Base-by-base conservation (phyloP, 169 alveolate genomes). In the Plasmodium chabaudi region DNA sequence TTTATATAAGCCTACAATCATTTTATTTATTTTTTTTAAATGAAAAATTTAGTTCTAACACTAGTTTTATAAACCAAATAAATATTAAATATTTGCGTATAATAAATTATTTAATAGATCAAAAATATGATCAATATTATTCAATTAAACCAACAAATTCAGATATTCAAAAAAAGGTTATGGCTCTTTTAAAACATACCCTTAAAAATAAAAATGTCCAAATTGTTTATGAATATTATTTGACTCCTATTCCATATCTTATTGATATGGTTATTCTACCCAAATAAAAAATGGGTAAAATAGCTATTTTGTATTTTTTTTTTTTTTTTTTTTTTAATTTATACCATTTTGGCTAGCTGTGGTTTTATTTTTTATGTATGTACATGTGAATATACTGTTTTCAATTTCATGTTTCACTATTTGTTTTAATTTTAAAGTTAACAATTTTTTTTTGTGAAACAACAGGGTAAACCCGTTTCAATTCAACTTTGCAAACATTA, bases 161-260 rank as follows among this genome's bases (percentile, higher is more conserved):
- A 13, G 60, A 77, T 9, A 77, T 77, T 63, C 88, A 77, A 56
- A 77, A 42, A 68, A 77, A 65, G 17, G 88, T 77, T 13, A 7
- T 77, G 55, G 42, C 39, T n/a, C 39, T 44, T 15, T 15, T 67
- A 67, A 53, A 34, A 13, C 86, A 61, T 10, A 19, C 27, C 13
- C 21, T 72, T 7, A 19, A 25, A 7, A 7, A 13, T 12, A 0
- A 59, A 17, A 51, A 74, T 12, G 47, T 74, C 6, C 23, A 53
- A 15, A 63, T 74, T 5, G 12, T 5, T 15, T 74, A 74, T n/a
- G 88, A 74, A 60, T 60, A 74, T 51, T 39, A 23, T 51, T n/a
- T 74, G 73, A 7, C 42, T 27, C 23, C 51, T 17, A 61, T 61
- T 19, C 88, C 88, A 0, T 74, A 74, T 56, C 71, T 55, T 21